A percentile compares a stretch with the other conserved stretches of the same genome.
Conservation (phyloP, 352 stramenopile species). For the Hyaloperonospora brassicae region DNA sequence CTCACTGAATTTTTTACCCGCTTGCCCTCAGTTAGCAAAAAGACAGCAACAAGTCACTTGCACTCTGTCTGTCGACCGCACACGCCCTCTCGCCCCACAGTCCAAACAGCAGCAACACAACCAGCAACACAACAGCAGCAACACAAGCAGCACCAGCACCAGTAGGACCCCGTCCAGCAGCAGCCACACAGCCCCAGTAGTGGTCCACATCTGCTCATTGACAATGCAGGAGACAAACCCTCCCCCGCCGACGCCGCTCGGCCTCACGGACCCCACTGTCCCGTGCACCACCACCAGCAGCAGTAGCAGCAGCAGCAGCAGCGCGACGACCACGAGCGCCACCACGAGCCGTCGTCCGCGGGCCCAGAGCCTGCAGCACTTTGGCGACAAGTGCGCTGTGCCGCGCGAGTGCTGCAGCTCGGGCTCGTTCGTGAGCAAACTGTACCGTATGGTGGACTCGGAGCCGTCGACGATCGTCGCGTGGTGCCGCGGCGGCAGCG, state of each 20-base stretch:
- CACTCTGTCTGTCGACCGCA: not conserved
- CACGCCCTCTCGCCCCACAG: not conserved
- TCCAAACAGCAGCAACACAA: constrained; percentile 1
- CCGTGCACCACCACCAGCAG: constrained; percentile 1
- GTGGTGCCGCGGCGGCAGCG: constrained; percentile 80
- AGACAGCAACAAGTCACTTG: constrained; percentile 28
- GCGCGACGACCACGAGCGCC: too few species aligned
- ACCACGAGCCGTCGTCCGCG: constrained; percentile 41
- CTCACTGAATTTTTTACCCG: constrained; percentile 27
- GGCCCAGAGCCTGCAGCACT: constrained; percentile 48
- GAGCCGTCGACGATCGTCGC: constrained; percentile 75
- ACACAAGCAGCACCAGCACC: too few species aligned
- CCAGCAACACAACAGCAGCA: too few species aligned
- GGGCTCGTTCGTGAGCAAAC: constrained; percentile 79
- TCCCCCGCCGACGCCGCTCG: too few species aligned
- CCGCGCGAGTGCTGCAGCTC: constrained; percentile 49
- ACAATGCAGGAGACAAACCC: too few species aligned
- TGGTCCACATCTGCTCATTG: too few species aligned
- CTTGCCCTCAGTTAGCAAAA: constrained; percentile 58
- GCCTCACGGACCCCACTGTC: not conserved
- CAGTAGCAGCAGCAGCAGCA: too few species aligned
- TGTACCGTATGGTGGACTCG: constrained; percentile 80
- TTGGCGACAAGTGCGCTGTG: constrained; percentile 23
- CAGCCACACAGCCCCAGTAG: too few species aligned
- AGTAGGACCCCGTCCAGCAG: too few species aligned